Evolutionary conservation across 1,284 basidiomycete species (phyloP).

Genomic region (Pseudozyma sp.): DNA sequence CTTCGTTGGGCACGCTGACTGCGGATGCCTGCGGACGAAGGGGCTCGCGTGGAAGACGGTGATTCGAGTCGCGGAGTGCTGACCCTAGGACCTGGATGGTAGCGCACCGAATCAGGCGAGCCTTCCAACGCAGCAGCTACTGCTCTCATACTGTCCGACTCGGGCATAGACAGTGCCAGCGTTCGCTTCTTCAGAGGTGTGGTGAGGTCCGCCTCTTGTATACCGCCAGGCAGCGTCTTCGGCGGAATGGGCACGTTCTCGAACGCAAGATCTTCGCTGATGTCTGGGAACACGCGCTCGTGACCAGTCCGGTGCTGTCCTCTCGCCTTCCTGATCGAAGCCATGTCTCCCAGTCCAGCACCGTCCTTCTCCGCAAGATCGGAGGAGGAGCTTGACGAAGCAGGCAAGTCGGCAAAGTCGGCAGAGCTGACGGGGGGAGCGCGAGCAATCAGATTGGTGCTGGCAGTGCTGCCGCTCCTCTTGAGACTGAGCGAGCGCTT

Average conservation of each 20-base stretch:
- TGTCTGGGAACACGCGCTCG: conserved; percentile 18
- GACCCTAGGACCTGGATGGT: conserved; percentile 27
- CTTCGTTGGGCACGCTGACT: conserved; percentile 11
- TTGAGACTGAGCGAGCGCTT: conserved; percentile 50
- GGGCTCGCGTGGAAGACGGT: conserved; percentile 16
- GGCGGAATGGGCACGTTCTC: conserved; percentile 24
- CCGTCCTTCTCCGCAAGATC: conserved; percentile 12
- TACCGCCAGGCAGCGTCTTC: neutral
- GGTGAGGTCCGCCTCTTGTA: neutral
- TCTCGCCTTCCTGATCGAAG: conserved; percentile 37
- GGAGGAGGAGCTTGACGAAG: conserved; percentile 24
- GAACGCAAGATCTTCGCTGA: conserved; percentile 30
- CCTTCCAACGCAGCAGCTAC: conserved; percentile 33
- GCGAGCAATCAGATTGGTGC: conserved; percentile 37
- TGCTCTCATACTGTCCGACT: conserved; percentile 39
- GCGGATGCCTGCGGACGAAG: conserved; percentile 19
- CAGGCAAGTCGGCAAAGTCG: conserved; percentile 41
- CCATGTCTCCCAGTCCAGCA: conserved; percentile 23
- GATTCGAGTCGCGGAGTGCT: conserved; percentile 34
- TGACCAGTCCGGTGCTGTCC: conserved; percentile 23
- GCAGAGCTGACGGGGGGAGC: conserved; percentile 52
- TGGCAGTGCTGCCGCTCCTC: conserved; percentile 28
- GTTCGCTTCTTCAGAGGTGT: conserved; percentile 14
- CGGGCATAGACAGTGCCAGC: conserved; percentile 16
- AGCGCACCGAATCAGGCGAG: conserved; percentile 16